Conservation (phyloP, 306 rosid genomes). For the Spatholobus suberectus region DNA sequence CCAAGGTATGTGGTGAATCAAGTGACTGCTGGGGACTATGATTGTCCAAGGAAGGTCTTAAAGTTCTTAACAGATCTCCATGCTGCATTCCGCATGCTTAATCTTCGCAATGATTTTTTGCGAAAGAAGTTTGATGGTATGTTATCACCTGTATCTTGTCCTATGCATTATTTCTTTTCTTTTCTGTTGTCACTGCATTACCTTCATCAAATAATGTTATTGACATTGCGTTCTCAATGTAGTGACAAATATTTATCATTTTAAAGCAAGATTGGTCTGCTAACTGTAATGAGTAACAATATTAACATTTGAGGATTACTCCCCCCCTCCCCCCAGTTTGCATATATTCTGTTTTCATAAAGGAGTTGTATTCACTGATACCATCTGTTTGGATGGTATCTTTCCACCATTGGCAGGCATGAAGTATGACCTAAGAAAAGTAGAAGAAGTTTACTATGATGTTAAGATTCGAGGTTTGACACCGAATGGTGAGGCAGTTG, state of each 20-base stretch:
- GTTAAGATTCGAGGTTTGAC: slow-evolving; percentile 92
- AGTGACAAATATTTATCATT: background rate
- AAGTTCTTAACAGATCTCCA: slow-evolving; percentile 92
- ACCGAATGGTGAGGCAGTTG: slow-evolving; percentile 52
- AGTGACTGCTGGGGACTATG: slow-evolving; percentile 94
- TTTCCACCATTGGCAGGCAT: slow-evolving; percentile 63
- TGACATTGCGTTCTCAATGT: slow-evolving; percentile 15
- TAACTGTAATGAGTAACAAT: background rate
- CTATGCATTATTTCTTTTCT: background rate
- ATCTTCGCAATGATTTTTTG: slow-evolving; percentile 92
- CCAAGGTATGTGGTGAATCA: slow-evolving; percentile 98
- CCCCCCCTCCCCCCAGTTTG: background rate
- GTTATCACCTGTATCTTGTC: slow-evolving; percentile 10
- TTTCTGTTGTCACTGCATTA: background rate
- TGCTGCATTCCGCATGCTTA: slow-evolving; percentile 92
- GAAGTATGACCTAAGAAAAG: slow-evolving; percentile 91
- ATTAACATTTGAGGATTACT: background rate
- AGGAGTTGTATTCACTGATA: background rate
- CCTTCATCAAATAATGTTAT: slow-evolving; percentile 11
- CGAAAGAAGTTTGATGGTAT: slow-evolving; percentile 95
- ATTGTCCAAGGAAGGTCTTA: slow-evolving; percentile 90
- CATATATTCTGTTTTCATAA: slow-evolving; percentile 1
- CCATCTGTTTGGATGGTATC: slow-evolving; percentile 22
- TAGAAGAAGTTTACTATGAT: slow-evolving; percentile 92
- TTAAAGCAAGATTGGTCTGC: background rate